Evolutionary conservation across 805 yeast genomes (phyloP), one percentile per base, ranked within the genome.

Genomic region (Saccharomycodes ludwigii): DNA sequence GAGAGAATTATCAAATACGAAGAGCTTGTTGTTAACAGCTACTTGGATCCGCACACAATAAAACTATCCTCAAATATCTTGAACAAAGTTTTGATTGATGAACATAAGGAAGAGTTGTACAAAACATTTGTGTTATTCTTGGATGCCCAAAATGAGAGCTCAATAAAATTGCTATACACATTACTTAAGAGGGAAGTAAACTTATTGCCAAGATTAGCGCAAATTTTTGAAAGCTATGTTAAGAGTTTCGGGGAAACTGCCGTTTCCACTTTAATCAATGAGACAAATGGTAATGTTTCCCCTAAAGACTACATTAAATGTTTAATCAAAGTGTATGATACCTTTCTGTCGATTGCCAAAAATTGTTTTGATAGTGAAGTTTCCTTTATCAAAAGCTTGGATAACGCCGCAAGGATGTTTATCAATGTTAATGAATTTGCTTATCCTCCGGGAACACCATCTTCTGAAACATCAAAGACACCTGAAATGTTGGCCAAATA

Each of bases 401-500:
- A 91, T 50, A 73, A 71, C 42, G 96, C 96, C 2, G 88, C 95
- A 44, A 74, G 80, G 37, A 65, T 70, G 22, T 86, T 79, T 46
- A 83, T 93, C 46, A 91, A 91, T 57, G 65, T 63, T 34, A 91
- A 93, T 48, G 63, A 72, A 12, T 76, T 85, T 52, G 95, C 96
- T 18, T 68, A 75, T 6, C 75, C 80, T 16, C 64, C 65, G 3
- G 57, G 56, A 3, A 40, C 53, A 3, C 62, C 73, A 11, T 68
- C 69, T 42, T 59, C 61, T 7, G 54, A 71, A 0, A 51, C 61
- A 3, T 80, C 95, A n/a, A 76, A 69, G 47, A 85, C 97, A 1
- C 94, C 97, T 1, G 97, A 93, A 45, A 65, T 82, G 43, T 66
- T 93, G 44, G 96, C 97, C 5, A 76, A 76, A 50, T 91, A 84